These are phyloP conservation scores for Penicillium hordei DNA, from an alignment of 2,329 filamentous ascomycete genomes.

Conservation along the genomic window DNA sequence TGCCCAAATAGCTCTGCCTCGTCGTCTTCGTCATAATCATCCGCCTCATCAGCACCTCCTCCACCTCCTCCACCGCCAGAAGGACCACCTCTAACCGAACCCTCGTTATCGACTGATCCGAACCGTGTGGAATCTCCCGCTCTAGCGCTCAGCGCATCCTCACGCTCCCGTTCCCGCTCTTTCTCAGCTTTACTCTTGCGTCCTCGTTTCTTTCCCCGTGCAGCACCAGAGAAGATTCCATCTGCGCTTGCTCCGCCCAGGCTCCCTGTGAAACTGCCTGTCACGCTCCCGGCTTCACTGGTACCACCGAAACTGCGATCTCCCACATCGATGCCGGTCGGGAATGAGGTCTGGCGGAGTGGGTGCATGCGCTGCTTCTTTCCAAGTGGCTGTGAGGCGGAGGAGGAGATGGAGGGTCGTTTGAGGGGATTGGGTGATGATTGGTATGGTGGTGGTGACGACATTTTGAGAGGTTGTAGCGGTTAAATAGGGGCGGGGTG, in stretches of 20 bases:
- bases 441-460: slow-evolving; percentile 37
- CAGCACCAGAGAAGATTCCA: slow-evolving; percentile 33
- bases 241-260: slow-evolving; percentile 39
- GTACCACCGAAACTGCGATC: slow-evolving; percentile 32
- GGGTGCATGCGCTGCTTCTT: slow-evolving; percentile 45
- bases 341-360: slow-evolving; percentile 50
- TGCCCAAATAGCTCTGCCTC: slow-evolving; percentile 48
- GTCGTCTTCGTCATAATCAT: slow-evolving; percentile 52
- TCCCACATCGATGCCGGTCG: slow-evolving; percentile 34
- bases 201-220: slow-evolving; percentile 37
- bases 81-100: slow-evolving; percentile 34
- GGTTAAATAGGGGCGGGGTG: neutral
- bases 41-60: slow-evolving; percentile 49
- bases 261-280: slow-evolving; percentile 46
- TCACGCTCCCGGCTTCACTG: slow-evolving; percentile 44
- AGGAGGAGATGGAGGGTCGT: slow-evolving; percentile 43
- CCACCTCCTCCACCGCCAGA: slow-evolving; percentile 35
- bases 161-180: slow-evolving; percentile 35
- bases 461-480: slow-evolving; percentile 32
- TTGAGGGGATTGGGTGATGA: slow-evolving; percentile 39
- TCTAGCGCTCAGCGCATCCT: slow-evolving; percentile 32
- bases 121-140: slow-evolving; percentile 27
- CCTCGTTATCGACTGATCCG: slow-evolving; percentile 37
- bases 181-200: slow-evolving; percentile 42
- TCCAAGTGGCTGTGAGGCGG: slow-evolving; percentile 33